phyloP scores from a whole-genome alignment of 495 filamentous ascomycete genomes.

The Podospora australis region DNA sequence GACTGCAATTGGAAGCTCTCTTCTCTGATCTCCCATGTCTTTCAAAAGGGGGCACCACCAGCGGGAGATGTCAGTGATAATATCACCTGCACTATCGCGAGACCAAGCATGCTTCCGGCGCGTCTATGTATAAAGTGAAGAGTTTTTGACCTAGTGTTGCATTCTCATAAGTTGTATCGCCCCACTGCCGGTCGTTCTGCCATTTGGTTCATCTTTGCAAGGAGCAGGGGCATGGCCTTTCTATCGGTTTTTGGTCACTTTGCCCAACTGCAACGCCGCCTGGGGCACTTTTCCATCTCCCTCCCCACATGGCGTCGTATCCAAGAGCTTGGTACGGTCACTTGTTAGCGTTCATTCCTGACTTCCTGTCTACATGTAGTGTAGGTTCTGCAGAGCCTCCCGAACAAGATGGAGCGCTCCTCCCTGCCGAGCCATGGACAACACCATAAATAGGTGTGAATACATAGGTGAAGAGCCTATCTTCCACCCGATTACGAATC shows the following conservation, averaged over 20 bases:
- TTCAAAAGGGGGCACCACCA: too few relatives aligned
- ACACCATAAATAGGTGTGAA: background rate
- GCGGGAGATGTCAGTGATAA: too few relatives aligned
- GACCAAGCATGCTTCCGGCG: background rate
- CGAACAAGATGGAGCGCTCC: background rate
- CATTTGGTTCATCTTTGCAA: background rate
- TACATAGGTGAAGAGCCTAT: background rate
- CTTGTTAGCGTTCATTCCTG: background rate
- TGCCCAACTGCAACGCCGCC: too few relatives aligned
- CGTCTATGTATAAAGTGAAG: background rate
- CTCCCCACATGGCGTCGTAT: slow-evolving; percentile 9
- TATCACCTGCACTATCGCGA: too few relatives aligned
- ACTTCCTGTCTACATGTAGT: too few relatives aligned
- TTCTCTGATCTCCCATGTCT: background rate
- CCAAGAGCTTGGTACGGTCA: slow-evolving; percentile 11
- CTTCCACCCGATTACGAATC: too few relatives aligned
- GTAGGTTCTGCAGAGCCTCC: slow-evolving; percentile 3
- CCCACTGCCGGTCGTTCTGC: background rate
- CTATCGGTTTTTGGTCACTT: too few relatives aligned
- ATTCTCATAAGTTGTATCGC: background rate
- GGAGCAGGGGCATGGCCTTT: too few relatives aligned
- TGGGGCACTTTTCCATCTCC: background rate
- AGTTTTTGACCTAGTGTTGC: background rate
- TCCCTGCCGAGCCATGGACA: background rate
- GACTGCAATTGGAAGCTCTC: background rate